Percentiles rank a stretch among this genome's conserved stretches.
phyloP scores from a whole-genome alignment of 2,329 filamentous ascomycete species.

The Botrytis aclada region DNA sequence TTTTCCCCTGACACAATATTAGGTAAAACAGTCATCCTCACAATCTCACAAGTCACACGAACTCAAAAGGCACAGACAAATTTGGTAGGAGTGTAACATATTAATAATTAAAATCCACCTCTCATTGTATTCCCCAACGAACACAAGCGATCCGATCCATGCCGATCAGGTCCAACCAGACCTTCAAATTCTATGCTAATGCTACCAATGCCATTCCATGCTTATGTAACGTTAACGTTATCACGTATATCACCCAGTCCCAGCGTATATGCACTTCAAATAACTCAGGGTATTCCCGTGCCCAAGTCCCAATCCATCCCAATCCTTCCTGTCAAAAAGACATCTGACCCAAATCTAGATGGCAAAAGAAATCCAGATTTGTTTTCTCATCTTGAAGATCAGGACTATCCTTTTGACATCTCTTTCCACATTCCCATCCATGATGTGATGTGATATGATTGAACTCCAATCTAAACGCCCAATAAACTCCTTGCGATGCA shows the following conservation, averaged over 20 bases:
- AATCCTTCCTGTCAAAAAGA: constrained; percentile 14
- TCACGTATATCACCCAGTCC: not conserved
- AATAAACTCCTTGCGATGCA: constrained; percentile 19
- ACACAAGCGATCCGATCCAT: not conserved
- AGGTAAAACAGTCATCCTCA: not conserved
- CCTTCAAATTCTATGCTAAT: constrained; percentile 1
- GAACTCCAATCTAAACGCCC: constrained; percentile 11
- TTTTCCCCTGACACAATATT: not conserved
- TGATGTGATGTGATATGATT: not conserved
- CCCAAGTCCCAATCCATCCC: not conserved
- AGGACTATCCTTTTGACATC: not conserved
- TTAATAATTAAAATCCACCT: constrained; percentile 18
- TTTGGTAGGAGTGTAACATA: constrained; percentile 8
- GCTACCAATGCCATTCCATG: constrained; percentile 16
- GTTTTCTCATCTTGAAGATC: constrained; percentile 10
- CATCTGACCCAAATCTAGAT: constrained; percentile 12
- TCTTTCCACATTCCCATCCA: constrained; percentile 11
- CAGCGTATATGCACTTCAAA: not conserved
- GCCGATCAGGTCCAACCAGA: not conserved
- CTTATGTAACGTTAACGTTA: constrained; percentile 12
- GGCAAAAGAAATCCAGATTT: constrained; percentile 14
- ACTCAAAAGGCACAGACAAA: not conserved
- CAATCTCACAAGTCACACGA: not conserved
- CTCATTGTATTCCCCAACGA: constrained; percentile 3
- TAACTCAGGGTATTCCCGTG: constrained; percentile 10